phyloP scores from a whole-genome alignment of 2,329 filamentous ascomycete species.

The Pseudopithomyces maydicus region DNA sequence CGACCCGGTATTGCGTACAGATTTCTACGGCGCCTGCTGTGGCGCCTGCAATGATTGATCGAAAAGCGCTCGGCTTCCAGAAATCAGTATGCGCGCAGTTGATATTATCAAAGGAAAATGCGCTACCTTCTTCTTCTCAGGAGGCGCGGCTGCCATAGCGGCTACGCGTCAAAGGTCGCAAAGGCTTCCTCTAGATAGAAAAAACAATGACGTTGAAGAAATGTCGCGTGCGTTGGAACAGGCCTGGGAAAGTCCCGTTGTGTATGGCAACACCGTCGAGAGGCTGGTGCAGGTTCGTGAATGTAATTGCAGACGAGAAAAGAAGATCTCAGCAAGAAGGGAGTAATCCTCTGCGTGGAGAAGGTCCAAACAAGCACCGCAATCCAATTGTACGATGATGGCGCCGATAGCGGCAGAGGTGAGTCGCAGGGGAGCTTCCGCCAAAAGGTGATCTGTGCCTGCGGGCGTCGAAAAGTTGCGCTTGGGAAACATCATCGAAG shows the following conservation, averaged over 20 bases:
- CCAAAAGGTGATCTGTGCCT: not conserved
- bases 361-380: not conserved
- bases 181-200: not conserved
- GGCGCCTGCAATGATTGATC: slow-evolving; percentile 89
- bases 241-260: too few species aligned
- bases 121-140: slow-evolving; percentile 44
- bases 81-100: slow-evolving; percentile 8
- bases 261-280: not conserved
- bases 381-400: not conserved
- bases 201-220: not conserved
- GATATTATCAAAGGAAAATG: not conserved
- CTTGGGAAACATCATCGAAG: slow-evolving; percentile 10
- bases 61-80: slow-evolving; percentile 73
- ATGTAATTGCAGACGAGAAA: not conserved
- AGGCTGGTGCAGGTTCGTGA: not conserved
- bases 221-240: not conserved
- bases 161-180: not conserved
- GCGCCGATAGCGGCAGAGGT: slow-evolving; percentile 19
- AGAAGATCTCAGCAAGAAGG: not conserved
- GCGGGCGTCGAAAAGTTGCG: slow-evolving; percentile 2
- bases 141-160: slow-evolving; percentile 32
- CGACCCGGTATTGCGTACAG: slow-evolving; percentile 56
- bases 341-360: too few species aligned
- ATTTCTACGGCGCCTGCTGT: slow-evolving; percentile 96
- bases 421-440: slow-evolving; percentile 12